Evolutionary conservation across 331 rosid genomes (phyloP), one percentile per base, ranked within the genome.

Genomic region (Quercus lobata): DNA sequence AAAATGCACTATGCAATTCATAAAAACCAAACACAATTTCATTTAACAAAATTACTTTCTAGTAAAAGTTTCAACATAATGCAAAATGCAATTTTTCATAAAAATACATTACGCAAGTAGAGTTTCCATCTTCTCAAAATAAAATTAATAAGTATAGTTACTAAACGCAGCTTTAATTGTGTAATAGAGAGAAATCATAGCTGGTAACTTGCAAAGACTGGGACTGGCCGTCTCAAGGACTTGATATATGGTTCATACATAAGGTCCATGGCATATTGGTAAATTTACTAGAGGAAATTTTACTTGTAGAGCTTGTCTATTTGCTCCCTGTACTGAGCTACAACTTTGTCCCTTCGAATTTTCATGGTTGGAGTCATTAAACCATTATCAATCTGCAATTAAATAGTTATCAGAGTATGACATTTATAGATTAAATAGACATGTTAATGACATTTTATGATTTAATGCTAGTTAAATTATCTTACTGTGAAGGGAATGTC

Each of bases 321-420:
- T 86, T 93, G 87, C 55, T 95, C 86, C 81, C 68, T 73, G 86
- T 83, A 89, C 53, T 68, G 85, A 74, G 84, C 87, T 66, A 79
- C 80, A 46, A 91, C 98, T 72, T 72, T 84, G 81, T 95, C 96
- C 84, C 99, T 83, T 81, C 97, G 91, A 71, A 95, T 81, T 81
- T 95, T 93, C 99, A 95, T 84, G 16, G 99, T 95, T 2, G 99
- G 97, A 73, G 96, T 95, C 97, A 95, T 83, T 63, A 93, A 84
- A 30, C 97, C 96, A 74, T 85, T 83, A 61, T 95, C 98, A 80
- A 95, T 87, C 99, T 95, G 91, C 83, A 79, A 80, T 70, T 21
- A 7, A 70, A 79, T 63, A 17, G 62, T 80, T 80, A 87, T 54
- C 41, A 27, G 54, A 81, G 80, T 34, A 75, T 58, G 74, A 74